A percentile compares a stretch with the other conserved stretches of the same genome.
These are phyloP conservation scores for Schizophyllum amplum DNA, from an alignment of 1,284 basidiomycete genomes.

Conservation along the genomic window DNA sequence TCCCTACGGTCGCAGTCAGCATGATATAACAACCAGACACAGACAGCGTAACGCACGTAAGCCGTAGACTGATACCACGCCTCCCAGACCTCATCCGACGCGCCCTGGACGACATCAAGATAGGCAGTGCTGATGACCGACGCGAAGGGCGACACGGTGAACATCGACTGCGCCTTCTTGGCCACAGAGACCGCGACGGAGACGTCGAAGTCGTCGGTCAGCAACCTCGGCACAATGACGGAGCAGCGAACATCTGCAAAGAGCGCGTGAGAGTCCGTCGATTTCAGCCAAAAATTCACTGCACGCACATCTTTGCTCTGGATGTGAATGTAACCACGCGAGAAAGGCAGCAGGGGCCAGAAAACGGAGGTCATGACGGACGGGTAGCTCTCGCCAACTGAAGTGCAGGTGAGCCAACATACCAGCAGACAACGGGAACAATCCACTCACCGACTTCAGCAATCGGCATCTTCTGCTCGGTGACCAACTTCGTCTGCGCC, in stretches of 20 bases:
- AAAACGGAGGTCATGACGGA: constrained; percentile 14
- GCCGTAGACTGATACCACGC: constrained; percentile 11
- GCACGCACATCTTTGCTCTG: constrained; percentile 12
- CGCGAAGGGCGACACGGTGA: constrained; percentile 10
- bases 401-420: not conserved
- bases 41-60: not conserved
- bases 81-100: constrained; percentile 14
- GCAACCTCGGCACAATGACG: constrained; percentile 14
- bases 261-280: not conserved
- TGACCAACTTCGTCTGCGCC: not conserved
- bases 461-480: not conserved
- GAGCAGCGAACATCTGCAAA: constrained; percentile 11
- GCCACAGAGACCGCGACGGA: constrained; percentile 5
- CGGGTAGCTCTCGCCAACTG: constrained; percentile 15
- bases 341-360: constrained; percentile 14
- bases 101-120: constrained; percentile 7
- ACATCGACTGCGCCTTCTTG: constrained; percentile 11
- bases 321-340: constrained; percentile 17
- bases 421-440: not conserved
- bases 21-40: too few relatives aligned
- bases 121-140: constrained; percentile 11
- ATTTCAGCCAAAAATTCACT: not conserved
- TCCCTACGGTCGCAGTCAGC: constrained; percentile 6
- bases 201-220: constrained; percentile 14
- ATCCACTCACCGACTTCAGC: not conserved